These are phyloP conservation scores for Ganoderma leucocontextum DNA, from an alignment of 1,284 basidiomycete species.

Conservation along the genomic window DNA sequence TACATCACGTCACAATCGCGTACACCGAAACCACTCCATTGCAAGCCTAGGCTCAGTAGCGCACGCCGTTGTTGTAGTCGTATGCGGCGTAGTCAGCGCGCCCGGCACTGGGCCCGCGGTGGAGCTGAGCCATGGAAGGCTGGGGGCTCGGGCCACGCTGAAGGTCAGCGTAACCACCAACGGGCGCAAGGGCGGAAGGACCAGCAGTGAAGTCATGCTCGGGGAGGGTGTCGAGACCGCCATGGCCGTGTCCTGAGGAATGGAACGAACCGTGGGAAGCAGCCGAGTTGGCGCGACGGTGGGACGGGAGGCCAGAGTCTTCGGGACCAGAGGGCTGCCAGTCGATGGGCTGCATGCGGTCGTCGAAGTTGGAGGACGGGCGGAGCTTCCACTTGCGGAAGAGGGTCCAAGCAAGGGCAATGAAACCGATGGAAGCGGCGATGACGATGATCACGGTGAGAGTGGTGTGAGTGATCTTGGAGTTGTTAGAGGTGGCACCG, in stretches of 20 bases:
- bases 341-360: slow-evolving; percentile 85
- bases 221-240: slow-evolving; percentile 56
- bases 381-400: slow-evolving; percentile 93
- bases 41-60: slow-evolving; percentile 34
- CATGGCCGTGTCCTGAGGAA: slow-evolving; percentile 60
- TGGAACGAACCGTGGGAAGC: slow-evolving; percentile 71
- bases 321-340: slow-evolving; percentile 72
- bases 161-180: slow-evolving; percentile 83
- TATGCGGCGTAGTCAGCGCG: slow-evolving; percentile 61
- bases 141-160: slow-evolving; percentile 70
- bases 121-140: slow-evolving; percentile 67
- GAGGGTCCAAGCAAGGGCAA: slow-evolving; percentile 82
- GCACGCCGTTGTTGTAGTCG: slow-evolving; percentile 41
- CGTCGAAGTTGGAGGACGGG: slow-evolving; percentile 81
- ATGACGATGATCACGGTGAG: slow-evolving; percentile 78
- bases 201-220: slow-evolving; percentile 88
- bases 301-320: slow-evolving; percentile 51
- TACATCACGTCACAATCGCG: slow-evolving; percentile 18
- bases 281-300: slow-evolving; percentile 62
- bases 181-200: slow-evolving; percentile 60
- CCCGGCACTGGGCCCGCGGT: slow-evolving; percentile 50
- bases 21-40: not conserved
- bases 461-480: slow-evolving; percentile 57
- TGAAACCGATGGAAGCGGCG: slow-evolving; percentile 71
- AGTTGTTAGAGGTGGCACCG: slow-evolving; percentile 25